These are phyloP conservation scores for Amniculicola lignicola DNA, from an alignment of 495 filamentous ascomycete species.

Conservation along the genomic window DNA sequence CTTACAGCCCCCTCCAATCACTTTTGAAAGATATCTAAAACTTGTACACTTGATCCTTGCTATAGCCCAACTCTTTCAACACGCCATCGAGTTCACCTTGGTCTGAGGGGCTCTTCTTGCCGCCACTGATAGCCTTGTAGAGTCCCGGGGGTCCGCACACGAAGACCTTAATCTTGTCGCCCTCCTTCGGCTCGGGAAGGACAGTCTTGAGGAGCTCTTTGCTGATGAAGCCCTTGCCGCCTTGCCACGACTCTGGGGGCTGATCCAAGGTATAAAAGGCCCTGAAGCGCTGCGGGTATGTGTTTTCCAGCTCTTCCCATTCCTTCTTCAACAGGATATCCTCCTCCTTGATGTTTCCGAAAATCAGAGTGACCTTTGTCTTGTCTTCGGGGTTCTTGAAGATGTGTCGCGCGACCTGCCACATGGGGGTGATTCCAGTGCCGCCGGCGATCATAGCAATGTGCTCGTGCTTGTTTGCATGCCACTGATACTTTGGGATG, in stretches of 20 bases:
- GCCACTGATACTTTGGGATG: constrained; percentile 89
- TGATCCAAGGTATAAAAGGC: constrained; percentile 88
- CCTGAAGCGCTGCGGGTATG: constrained; percentile 86
- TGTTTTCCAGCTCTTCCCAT: constrained; percentile 79
- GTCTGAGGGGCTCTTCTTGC: constrained; percentile 82
- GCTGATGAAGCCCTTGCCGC: constrained; percentile 70
- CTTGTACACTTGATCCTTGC: constrained; percentile 94
- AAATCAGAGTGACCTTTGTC: constrained; percentile 93
- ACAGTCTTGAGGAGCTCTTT: constrained; percentile 92
- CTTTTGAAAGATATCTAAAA: constrained; percentile 56
- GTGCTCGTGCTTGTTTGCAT: constrained; percentile 90
- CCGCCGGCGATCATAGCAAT: constrained; percentile 91
- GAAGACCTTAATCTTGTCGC: constrained; percentile 88
- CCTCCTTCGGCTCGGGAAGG: constrained; percentile 77
- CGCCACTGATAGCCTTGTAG: constrained; percentile 89
- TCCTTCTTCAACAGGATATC: constrained; percentile 87
- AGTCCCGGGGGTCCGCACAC: constrained; percentile 84
- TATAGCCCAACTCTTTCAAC: constrained; percentile 88
- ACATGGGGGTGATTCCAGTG: constrained; percentile 93
- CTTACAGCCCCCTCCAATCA: not conserved
- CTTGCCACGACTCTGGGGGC: constrained; percentile 75
- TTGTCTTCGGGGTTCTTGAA: constrained; percentile 94
- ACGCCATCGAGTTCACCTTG: constrained; percentile 85
- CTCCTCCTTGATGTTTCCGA: constrained; percentile 79
- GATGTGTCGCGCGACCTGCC: constrained; percentile 80